phyloP scores from a whole-genome alignment of 257 asterid species.

The Haberlea rhodopensis region DNA sequence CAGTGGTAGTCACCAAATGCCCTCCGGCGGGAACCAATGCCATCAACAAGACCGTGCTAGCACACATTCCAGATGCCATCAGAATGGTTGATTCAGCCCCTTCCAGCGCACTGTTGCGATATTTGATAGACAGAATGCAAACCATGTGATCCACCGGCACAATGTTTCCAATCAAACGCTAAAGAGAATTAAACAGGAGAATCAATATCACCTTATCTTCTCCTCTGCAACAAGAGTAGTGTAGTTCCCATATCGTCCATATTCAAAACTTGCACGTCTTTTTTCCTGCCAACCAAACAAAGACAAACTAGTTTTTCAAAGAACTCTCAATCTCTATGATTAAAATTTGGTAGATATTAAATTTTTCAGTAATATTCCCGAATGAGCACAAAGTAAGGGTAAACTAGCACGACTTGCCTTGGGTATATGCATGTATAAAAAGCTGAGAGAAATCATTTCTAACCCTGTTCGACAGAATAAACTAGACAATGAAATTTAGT shows the following conservation, averaged over 20 bases:
- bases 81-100: slow-evolving; percentile 85
- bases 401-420: neutral
- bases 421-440: neutral
- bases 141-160: slow-evolving; percentile 10
- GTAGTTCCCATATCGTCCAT: slow-evolving; percentile 89
- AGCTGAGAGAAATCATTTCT: neutral
- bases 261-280: slow-evolving; percentile 71
- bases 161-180: slow-evolving; percentile 10
- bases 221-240: slow-evolving; percentile 83
- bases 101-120: slow-evolving; percentile 77
- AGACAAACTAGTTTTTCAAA: slow-evolving; percentile 8
- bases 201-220: slow-evolving; percentile 63
- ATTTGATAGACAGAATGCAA: slow-evolving; percentile 22
- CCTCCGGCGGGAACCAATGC: slow-evolving; percentile 96
- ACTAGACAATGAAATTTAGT: neutral
- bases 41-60: slow-evolving; percentile 77
- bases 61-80: slow-evolving; percentile 93
- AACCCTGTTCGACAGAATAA: neutral
- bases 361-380: too few species aligned
- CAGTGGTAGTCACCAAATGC: slow-evolving; percentile 86
- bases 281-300: slow-evolving; percentile 62
- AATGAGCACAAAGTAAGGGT: neutral
- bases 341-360: neutral
- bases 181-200: slow-evolving; percentile 14
- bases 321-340: slow-evolving; percentile 11